Evolutionary conservation across 768 basidiomycete species (phyloP), one percentile per base, ranked within the genome.

Genomic region (Boletus bicolor): DNA sequence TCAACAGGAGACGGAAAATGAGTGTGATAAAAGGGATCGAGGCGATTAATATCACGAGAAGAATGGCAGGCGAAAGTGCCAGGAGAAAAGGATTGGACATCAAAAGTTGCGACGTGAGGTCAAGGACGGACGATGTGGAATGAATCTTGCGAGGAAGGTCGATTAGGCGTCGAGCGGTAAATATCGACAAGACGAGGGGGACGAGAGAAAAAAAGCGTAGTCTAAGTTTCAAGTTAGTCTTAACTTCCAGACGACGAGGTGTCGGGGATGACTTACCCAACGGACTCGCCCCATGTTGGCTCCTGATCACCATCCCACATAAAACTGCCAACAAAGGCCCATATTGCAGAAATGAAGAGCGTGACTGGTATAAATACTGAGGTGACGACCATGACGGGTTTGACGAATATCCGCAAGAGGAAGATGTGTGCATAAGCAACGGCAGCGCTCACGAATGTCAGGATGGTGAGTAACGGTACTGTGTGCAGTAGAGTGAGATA

Each of bases 301-400:
- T 81, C 82, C 41, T 68, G 67, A 52, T 72, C 66, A n/a, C 64
- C 68, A 51, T 79, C 79, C 76, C 79, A 82, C 74, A 82, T 77
- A 61, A 91, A 91, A 65, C 87, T 89, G 32, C 89, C 90, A 14
- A 86, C 76, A 69, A 93, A 92, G 1, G 90, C 89, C 83, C 90
- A 91, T 26, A 91, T 61, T 7, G 89, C 82, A 41, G 87, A 90
- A 47, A 90, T 76, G 64, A 89, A 79, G 57, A 93, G 75, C 0
- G 86, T 85, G 28, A 80, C 79, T 39, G 91, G 90, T 46, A 90
- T 83, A 64, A 88, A 87, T 28, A 93, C 76, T 17, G 85, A 84
- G 0, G 89, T 91, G 24, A 79, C 80, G 37, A 92, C 72, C 77
- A 96, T 85, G 48, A 92, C 88, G 17, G 93, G 93, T 54, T 86